phyloP scores from a whole-genome alignment of 2,329 filamentous ascomycete genomes.

The Graphilbum fragrans region DNA sequence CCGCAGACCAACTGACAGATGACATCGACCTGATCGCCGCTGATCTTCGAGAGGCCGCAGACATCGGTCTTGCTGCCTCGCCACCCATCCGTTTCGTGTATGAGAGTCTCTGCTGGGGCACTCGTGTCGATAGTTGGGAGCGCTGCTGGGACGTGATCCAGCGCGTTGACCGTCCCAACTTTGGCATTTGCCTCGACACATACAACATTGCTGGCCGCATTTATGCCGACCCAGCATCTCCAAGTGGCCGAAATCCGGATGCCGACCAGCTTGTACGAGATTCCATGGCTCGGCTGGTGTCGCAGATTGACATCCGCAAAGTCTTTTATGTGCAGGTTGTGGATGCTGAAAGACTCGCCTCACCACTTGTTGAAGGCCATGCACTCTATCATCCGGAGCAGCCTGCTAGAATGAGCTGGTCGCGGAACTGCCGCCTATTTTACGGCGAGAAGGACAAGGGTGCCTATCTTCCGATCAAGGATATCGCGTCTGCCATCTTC shows the following conservation, averaged over 20 bases:
- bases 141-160: conserved; percentile 40
- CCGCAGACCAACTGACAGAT: conserved; percentile 12
- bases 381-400: conserved; percentile 39
- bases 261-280: conserved; percentile 27
- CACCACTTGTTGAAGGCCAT: conserved; percentile 37
- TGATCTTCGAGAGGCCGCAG: conserved; percentile 42
- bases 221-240: conserved; percentile 40
- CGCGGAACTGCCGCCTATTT: conserved; percentile 47
- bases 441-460: conserved; percentile 46
- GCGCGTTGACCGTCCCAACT: conserved; percentile 42
- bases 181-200: conserved; percentile 51
- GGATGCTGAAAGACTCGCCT: conserved; percentile 40
- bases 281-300: conserved; percentile 32
- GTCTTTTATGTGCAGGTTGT: conserved; percentile 53
- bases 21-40: conserved; percentile 35
- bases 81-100: conserved; percentile 44
- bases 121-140: conserved; percentile 47
- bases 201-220: conserved; percentile 50
- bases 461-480: conserved; percentile 45
- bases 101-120: conserved; percentile 49
- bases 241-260: conserved; percentile 29
- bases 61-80: conserved; percentile 35
- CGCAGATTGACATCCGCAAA: conserved; percentile 35
- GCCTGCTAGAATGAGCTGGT: conserved; percentile 51
- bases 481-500: conserved; percentile 39